Base-by-base conservation (phyloP, 345 rosid species). In the Alliaria petiolata region DNA sequence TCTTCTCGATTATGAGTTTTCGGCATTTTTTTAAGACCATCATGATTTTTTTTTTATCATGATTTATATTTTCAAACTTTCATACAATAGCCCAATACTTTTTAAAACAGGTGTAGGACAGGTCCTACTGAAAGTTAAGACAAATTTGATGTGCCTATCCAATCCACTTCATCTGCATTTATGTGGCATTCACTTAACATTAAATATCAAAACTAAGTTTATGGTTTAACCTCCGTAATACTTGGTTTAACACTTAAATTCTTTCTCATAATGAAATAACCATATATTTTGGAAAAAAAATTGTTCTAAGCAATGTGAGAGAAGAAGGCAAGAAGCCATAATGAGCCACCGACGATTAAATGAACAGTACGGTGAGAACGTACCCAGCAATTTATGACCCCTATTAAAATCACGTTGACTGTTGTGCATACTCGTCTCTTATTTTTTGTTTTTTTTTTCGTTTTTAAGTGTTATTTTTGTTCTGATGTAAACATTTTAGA, bases 271-370 rank as follows among this genome's bases (percentile, higher is more conserved):
- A 4, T 67, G 19, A 9, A 39, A n/a, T n/a, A n/a, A 26, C 35
- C 61, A 66, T 8, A 52, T 51, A 38, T 36, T 34, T 54, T 51
- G 5, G 6, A 28, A 28, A 28, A 5, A 4, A 3, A 4, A 28
- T 4, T 19, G 25, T 44, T 53, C 42, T 10, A 6, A 62, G 6
- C n/a, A 7, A 17, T 33, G 16, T 7, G 44, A 67, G 15, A 54
- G 52, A 43, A 35, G n/a, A n/a, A n/a, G n/a, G n/a, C n/a, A 50
- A 7, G 12, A 8, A 17, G 4, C 56, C 39, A 36, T 5, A 4
- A 16, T 17, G 40, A 47, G 33, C 59, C 52, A 70, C 67, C 67
- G 61, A 60, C 61, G 51, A 8, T 70, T 17, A 61, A 61, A 51
- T 71, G 11, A 25, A 58, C 25, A 40, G 52, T 49, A 49, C 67